These are phyloP conservation scores for Rutstroemia sp. DNA, from an alignment of 2,329 filamentous ascomycete genomes.

Conservation along the genomic window DNA sequence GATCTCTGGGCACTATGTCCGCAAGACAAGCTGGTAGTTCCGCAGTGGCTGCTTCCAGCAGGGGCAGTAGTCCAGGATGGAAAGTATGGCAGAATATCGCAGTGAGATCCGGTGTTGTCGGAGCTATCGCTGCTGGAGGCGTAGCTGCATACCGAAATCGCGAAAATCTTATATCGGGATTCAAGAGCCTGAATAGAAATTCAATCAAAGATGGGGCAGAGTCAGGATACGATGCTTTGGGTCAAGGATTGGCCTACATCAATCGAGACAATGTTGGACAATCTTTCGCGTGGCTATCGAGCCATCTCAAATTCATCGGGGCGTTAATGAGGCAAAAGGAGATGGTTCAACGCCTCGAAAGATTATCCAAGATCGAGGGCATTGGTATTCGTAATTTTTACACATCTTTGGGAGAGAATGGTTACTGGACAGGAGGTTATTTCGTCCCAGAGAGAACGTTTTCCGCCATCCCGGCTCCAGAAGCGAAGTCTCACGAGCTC, in stretches of 20 bases:
- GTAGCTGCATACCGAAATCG: constrained; percentile 76
- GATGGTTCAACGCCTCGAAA: constrained; percentile 57
- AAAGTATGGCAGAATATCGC: constrained; percentile 57
- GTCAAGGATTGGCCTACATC: constrained; percentile 47
- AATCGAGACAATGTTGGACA: constrained; percentile 53
- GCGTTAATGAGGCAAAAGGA: constrained; percentile 69
- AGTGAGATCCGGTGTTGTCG: constrained; percentile 73
- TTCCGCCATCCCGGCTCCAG: constrained; percentile 54
- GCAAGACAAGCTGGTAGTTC: constrained; percentile 19
- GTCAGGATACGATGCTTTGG: constrained; percentile 25
- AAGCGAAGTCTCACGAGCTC: constrained; percentile 9
- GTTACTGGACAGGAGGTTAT: constrained; percentile 52
- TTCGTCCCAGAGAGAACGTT: constrained; percentile 68
- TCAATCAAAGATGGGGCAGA: constrained; percentile 36
- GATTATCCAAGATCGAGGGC: constrained; percentile 51
- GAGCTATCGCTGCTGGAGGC: constrained; percentile 71
- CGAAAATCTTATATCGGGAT: constrained; percentile 51
- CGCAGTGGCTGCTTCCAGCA: constrained; percentile 11
- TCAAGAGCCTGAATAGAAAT: constrained; percentile 33
- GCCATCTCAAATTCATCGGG: constrained; percentile 80
- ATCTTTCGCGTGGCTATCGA: constrained; percentile 70
- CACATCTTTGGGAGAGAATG: constrained; percentile 65
- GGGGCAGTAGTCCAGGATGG: constrained; percentile 32
- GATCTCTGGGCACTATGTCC: constrained; percentile 26
- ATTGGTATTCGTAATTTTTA: constrained; percentile 72